These are phyloP conservation scores for Tausonia pullulans DNA, from an alignment of 1,284 basidiomycete species.

Conservation along the genomic window DNA sequence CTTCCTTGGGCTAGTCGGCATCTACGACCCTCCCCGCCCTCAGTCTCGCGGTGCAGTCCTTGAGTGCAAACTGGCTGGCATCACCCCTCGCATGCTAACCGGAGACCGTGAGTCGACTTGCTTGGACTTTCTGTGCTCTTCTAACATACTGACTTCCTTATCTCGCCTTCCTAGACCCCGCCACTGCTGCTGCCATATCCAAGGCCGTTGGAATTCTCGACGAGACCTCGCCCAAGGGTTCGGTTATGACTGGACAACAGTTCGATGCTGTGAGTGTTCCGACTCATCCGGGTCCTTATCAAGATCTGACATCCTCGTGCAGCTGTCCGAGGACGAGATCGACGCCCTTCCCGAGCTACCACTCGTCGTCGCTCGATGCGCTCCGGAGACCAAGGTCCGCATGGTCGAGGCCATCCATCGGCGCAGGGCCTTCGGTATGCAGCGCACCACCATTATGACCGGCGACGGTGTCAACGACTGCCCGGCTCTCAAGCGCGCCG, in stretches of 20 bases:
- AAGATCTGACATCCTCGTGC: too few species aligned
- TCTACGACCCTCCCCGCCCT: constrained; percentile 53
- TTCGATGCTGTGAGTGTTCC: constrained; percentile 42
- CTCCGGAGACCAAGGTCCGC: constrained; percentile 40
- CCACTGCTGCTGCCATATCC: constrained; percentile 42
- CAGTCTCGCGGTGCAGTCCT: constrained; percentile 52
- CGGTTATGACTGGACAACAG: constrained; percentile 45
- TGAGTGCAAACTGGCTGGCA: constrained; percentile 51
- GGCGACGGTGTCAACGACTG: constrained; percentile 46
- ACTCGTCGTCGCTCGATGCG: constrained; percentile 49
- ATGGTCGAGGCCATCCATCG: constrained; percentile 51
- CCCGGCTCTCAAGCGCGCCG: constrained; percentile 46
- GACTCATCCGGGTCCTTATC: too few species aligned
- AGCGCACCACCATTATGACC: constrained; percentile 36
- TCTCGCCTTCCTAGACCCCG: constrained; percentile 24
- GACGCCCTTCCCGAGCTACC: constrained; percentile 45
- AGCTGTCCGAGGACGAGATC: constrained; percentile 48
- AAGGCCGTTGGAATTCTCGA: constrained; percentile 45
- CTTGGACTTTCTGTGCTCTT: too few species aligned
- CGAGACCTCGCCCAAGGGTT: constrained; percentile 29
- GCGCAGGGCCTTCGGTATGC: constrained; percentile 23
- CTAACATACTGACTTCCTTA: too few species aligned
- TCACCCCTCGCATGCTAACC: constrained; percentile 55
- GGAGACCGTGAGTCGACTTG: constrained; percentile 27
- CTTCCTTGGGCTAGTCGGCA: constrained; percentile 51